These are phyloP conservation scores for Zychaea mexicana DNA, from an alignment of 371 early-diverging fungal species.

Conservation along the genomic window DNA sequence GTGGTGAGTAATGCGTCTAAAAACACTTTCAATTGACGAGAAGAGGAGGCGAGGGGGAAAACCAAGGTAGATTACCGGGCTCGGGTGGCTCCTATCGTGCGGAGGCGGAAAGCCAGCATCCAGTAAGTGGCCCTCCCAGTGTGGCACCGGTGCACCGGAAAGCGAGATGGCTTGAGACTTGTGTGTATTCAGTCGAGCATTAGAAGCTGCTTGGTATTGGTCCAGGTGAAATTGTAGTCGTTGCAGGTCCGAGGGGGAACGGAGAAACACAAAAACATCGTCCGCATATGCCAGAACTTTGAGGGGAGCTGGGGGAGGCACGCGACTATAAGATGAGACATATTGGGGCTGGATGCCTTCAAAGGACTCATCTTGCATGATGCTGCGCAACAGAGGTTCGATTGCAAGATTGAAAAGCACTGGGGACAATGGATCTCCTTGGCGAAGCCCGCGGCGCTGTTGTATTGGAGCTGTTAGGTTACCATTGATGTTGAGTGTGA, in stretches of 20 bases:
- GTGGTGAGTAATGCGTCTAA: conserved; percentile 7
- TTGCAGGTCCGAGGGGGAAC: neutral
- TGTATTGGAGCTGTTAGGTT: conserved; percentile 1
- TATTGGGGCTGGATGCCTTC: neutral
- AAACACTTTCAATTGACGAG: conserved; percentile 10
- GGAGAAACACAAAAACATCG: conserved; percentile 9
- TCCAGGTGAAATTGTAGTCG: neutral
- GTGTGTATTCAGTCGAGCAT: conserved; percentile 5
- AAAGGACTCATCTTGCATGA: no score
- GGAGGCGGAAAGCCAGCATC: neutral
- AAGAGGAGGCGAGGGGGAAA: neutral
- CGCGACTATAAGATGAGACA: neutral
- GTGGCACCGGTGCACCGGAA: neutral
- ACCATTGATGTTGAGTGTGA: conserved; percentile 17
- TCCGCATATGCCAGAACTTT: conserved; percentile 14
- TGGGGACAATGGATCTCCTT: conserved; percentile 24
- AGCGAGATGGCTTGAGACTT: conserved; percentile 5
- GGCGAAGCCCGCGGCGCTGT: conserved; percentile 15
- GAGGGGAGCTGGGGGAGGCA: neutral
- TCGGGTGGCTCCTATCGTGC: neutral
- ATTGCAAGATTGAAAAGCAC: conserved; percentile 22
- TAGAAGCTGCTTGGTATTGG: conserved; percentile 3
- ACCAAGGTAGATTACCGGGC: neutral
- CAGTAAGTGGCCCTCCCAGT: neutral
- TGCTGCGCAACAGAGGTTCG: conserved; percentile 13